Evolutionary conservation across 495 filamentous ascomycete species (phyloP).

Genomic region (Pseudomonodictys pantanalensis): DNA sequence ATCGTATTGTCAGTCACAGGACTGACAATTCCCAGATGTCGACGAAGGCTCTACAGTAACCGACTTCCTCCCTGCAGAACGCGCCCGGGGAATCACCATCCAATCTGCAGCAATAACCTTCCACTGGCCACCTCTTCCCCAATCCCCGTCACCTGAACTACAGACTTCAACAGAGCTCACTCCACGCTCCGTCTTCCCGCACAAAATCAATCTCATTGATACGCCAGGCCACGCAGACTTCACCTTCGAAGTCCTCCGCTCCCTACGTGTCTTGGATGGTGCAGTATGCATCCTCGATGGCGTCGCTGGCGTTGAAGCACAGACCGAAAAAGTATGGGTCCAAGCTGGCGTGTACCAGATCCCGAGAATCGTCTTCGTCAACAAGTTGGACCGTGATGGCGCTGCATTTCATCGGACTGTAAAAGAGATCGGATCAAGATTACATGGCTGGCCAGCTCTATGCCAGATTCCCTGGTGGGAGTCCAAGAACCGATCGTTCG

Average conservation of each 20-base stretch:
- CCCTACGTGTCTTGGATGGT: slow-evolving; percentile 88
- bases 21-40: slow-evolving; percentile 70
- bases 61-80: slow-evolving; percentile 93
- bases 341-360: slow-evolving; percentile 84
- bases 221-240: slow-evolving; percentile 98
- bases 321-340: slow-evolving; percentile 95
- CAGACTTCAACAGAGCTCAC: background rate
- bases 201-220: slow-evolving; percentile 92
- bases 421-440: slow-evolving; percentile 73
- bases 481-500: slow-evolving; percentile 66
- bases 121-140: slow-evolving; percentile 62
- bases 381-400: slow-evolving; percentile 94
- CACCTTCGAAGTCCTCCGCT: slow-evolving; percentile 94
- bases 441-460: slow-evolving; percentile 81
- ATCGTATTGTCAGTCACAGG: too few species aligned
- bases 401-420: slow-evolving; percentile 86
- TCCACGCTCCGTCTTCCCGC: slow-evolving; percentile 36
- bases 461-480: slow-evolving; percentile 95
- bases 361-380: slow-evolving; percentile 83
- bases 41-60: slow-evolving; percentile 97
- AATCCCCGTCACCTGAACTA: background rate
- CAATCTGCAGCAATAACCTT: slow-evolving; percentile 97
- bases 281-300: slow-evolving; percentile 95
- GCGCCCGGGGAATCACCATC: slow-evolving; percentile 93
- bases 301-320: slow-evolving; percentile 95